Conservation (phyloP, 148 eudicot species). For the Beta vulgaris region DNA sequence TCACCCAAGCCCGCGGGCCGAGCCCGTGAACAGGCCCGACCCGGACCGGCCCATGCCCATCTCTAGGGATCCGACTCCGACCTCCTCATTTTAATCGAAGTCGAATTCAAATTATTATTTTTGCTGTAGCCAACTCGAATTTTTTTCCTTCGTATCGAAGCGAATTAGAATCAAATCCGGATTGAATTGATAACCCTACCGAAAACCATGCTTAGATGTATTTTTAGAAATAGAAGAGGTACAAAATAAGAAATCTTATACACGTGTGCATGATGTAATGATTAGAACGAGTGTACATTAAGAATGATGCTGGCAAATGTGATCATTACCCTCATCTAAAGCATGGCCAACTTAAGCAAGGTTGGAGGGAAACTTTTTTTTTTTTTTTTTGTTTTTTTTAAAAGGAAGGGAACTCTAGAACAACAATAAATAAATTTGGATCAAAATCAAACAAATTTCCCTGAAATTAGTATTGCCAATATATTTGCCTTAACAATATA, state of each 20-base stretch:
- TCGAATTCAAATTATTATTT: no score
- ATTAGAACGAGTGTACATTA: constrained; percentile 9
- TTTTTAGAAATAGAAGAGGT: no score
- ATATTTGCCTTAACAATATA: not conserved
- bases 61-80: no score
- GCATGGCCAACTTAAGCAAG: constrained; percentile 21
- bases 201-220: not conserved
- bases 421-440: constrained; percentile 1
- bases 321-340: constrained; percentile 15
- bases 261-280: constrained; percentile 31
- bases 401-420: not conserved
- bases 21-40: no score
- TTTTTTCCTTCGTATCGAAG: no score
- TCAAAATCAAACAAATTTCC: not conserved
- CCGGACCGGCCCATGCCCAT: no score
- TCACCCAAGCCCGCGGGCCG: no score
- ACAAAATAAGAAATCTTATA: not conserved
- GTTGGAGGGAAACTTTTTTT: constrained; percentile 3
- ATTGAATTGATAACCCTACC: no score
- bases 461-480: not conserved
- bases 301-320: constrained; percentile 22
- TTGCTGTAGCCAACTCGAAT: no score
- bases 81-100: no score
- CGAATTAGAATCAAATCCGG: no score
- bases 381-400: no score